These are phyloP conservation scores for Ustilago esculenta DNA, from an alignment of 1,284 basidiomycete species.

Conservation along the genomic window DNA sequence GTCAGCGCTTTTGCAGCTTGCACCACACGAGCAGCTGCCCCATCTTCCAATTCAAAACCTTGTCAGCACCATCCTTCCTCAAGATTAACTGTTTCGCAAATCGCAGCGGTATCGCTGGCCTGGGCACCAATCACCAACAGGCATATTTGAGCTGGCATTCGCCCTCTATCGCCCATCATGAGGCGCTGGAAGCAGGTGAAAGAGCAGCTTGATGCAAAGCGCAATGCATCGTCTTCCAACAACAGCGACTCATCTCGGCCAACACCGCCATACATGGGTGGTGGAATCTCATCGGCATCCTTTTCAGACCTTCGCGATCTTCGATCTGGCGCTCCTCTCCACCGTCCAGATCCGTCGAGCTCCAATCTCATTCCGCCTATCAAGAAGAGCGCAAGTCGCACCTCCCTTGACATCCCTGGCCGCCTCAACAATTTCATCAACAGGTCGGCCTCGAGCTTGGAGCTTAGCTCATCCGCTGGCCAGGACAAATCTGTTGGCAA, in stretches of 20 bases:
- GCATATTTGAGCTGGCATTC: too few species aligned
- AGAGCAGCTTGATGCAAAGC: constrained; percentile 39
- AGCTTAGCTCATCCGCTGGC: constrained; percentile 18
- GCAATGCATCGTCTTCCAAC: constrained; percentile 19
- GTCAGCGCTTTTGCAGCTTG: too few species aligned
- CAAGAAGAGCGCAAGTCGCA: constrained; percentile 30
- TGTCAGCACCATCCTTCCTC: too few species aligned
- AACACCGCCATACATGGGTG: constrained; percentile 24
- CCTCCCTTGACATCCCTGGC: constrained; percentile 39
- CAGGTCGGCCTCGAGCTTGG: constrained; percentile 39
- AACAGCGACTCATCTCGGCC: constrained; percentile 1
- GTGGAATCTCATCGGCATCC: constrained; percentile 37
- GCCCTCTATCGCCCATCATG: constrained; percentile 6
- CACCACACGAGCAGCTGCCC: too few species aligned
- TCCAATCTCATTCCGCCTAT: constrained; percentile 31
- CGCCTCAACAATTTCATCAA: constrained; percentile 34
- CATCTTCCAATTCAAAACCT: too few species aligned
- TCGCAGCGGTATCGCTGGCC: too few species aligned
- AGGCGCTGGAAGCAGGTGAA: constrained; percentile 43
- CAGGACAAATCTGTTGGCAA: constrained; percentile 14
- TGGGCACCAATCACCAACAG: too few species aligned
- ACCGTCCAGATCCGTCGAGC: constrained; percentile 5
- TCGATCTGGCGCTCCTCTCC: constrained; percentile 7
- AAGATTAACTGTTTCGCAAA: too few species aligned
- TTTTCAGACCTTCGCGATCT: constrained; percentile 28